These are phyloP conservation scores for Mesotaenium endlicherianum DNA, from an alignment of 139 green algal genomes.

Conservation along the genomic window DNA sequence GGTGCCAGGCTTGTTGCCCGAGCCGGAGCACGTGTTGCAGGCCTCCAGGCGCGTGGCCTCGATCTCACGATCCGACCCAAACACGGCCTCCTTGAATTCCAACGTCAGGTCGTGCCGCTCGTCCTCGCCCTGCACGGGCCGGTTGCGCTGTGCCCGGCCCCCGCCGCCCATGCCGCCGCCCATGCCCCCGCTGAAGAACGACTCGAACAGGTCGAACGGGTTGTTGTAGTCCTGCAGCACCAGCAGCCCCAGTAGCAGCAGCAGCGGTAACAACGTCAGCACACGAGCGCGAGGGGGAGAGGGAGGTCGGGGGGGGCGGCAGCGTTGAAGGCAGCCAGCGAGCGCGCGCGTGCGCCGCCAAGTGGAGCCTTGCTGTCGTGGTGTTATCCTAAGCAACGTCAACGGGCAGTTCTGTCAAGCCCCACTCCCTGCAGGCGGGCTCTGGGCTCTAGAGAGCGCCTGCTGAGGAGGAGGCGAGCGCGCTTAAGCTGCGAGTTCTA, in stretches of 20 bases:
- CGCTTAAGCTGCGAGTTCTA: no score
- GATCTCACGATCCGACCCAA: constrained; percentile 78
- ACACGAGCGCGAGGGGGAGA: neutral
- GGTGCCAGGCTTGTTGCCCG: constrained; percentile 84
- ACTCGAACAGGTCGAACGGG: constrained; percentile 98
- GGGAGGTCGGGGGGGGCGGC: neutral
- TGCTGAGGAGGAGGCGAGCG: no score
- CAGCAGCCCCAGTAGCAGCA: no score
- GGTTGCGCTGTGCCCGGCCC: constrained; percentile 53
- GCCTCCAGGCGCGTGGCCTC: constrained; percentile 77
- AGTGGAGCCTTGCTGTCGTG: no score
- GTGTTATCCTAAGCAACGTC: no score
- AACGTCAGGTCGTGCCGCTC: constrained; percentile 57
- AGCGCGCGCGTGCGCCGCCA: no score
- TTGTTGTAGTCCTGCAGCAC: constrained; percentile 75
- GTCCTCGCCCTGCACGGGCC: constrained; percentile 74
- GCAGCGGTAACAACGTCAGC: no score
- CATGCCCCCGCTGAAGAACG: constrained; percentile 83
- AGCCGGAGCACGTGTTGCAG: constrained; percentile 60
- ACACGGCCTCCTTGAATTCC: constrained; percentile 53
- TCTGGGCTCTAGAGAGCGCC: no score
- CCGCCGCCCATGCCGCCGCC: constrained; percentile 61
- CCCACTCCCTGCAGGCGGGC: no score
- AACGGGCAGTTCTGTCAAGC: no score
- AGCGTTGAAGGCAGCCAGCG: neutral